Conservation (phyloP, 495 filamentous ascomycete genomes). For the Bombardia bombarda region DNA sequence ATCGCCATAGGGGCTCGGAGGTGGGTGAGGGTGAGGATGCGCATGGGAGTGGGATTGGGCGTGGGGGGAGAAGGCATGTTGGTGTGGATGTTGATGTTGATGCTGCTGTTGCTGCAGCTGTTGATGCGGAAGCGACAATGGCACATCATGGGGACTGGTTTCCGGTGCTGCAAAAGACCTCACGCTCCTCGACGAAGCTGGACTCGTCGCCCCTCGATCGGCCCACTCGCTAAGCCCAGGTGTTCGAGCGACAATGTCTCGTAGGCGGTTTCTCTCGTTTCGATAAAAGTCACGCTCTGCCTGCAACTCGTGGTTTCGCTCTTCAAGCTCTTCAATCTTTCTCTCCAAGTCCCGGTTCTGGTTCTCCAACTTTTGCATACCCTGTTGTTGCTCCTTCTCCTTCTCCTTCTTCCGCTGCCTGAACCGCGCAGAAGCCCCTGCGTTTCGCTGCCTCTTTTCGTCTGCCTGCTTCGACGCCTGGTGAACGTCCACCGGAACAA, state of each 20-base stretch:
- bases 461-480: constrained; percentile 78
- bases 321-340: constrained; percentile 35
- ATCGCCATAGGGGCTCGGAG: background rate
- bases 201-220: constrained; percentile 41
- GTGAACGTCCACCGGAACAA: constrained; percentile 67
- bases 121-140: constrained; percentile 7
- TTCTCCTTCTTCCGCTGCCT: constrained; percentile 83
- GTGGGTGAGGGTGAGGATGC: background rate
- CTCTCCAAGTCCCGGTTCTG: constrained; percentile 41
- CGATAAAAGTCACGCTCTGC: constrained; percentile 39
- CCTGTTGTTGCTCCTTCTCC: constrained; percentile 65
- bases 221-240: constrained; percentile 42
- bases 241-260: constrained; percentile 51
- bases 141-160: constrained; percentile 19
- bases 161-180: constrained; percentile 25
- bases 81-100: background rate
- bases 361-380: constrained; percentile 52
- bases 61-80: background rate
- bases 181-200: constrained; percentile 22
- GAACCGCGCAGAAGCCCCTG: constrained; percentile 84
- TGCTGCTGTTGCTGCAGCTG: constrained; percentile 4
- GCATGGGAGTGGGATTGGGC: background rate
- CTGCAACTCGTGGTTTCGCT: constrained; percentile 40
- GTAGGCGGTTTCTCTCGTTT: constrained; percentile 56
- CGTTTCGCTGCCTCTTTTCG: constrained; percentile 89